Evolutionary conservation across 495 filamentous ascomycete genomes (phyloP).

Genomic region (Penicillium canescens): DNA sequence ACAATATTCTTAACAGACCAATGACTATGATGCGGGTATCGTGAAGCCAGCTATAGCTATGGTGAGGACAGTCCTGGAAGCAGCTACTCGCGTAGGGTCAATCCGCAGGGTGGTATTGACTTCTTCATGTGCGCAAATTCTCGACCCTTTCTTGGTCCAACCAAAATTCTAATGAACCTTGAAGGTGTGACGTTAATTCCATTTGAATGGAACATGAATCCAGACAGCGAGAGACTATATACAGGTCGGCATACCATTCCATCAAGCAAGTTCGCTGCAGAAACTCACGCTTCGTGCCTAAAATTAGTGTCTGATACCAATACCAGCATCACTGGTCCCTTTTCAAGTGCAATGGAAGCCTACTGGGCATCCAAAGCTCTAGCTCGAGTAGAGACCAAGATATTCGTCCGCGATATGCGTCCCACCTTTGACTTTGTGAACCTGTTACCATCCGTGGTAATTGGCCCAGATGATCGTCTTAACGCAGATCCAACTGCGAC

Average conservation of each 20-base stretch:
- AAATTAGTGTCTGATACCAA: slow-evolving; percentile 17
- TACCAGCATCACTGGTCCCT: slow-evolving; percentile 6
- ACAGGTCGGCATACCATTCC: slow-evolving; percentile 2
- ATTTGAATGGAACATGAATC: slow-evolving; percentile 22
- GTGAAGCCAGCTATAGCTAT: slow-evolving; percentile 40
- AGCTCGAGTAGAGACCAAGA: slow-evolving; percentile 23
- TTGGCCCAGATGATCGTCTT: slow-evolving; percentile 22
- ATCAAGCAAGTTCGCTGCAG: not conserved
- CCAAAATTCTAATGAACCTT: not conserved
- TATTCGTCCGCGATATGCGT: slow-evolving; percentile 13
- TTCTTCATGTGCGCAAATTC: slow-evolving; percentile 29
- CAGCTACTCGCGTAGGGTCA: slow-evolving; percentile 31
- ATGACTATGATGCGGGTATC: slow-evolving; percentile 18
- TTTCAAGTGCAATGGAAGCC: slow-evolving; percentile 18
- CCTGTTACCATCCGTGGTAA: slow-evolving; percentile 19
- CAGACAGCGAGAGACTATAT: slow-evolving; percentile 19
- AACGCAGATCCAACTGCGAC: slow-evolving; percentile 6
- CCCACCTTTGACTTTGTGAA: slow-evolving; percentile 27
- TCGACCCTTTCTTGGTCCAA: not conserved
- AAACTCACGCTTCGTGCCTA: not conserved
- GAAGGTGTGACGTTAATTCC: slow-evolving; percentile 22
- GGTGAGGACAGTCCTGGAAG: slow-evolving; percentile 41
- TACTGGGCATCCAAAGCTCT: slow-evolving; percentile 34
- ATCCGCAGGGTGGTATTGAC: slow-evolving; percentile 49
- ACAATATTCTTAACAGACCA: slow-evolving; percentile 8